A percentile compares a stretch with the other conserved stretches of the same genome.
Conservation (phyloP, 2,329 filamentous ascomycete species). For the Periconia macrospinosa region DNA sequence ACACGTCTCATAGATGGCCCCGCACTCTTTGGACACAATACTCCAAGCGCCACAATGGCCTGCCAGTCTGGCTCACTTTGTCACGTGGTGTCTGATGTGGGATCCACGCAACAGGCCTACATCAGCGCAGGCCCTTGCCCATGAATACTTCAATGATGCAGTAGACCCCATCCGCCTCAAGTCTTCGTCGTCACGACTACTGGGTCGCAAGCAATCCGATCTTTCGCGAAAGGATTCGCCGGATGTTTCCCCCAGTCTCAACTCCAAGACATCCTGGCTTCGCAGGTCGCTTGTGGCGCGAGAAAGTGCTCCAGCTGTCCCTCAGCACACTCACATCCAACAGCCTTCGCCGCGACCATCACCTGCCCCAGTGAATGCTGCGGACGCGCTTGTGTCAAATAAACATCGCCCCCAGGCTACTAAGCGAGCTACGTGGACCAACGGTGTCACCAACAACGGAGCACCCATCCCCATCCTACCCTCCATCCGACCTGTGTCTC, state of each 20-base stretch:
- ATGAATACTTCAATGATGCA: conserved; percentile 93
- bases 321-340: conserved; percentile 47
- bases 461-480: conserved; percentile 96
- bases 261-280: conserved; percentile 91
- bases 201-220: conserved; percentile 89
- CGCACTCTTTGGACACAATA: conserved; percentile 93
- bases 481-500: conserved; percentile 91
- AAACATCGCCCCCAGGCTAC: conserved; percentile 62
- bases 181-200: conserved; percentile 79
- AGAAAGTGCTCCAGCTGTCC: conserved; percentile 65
- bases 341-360: conserved; percentile 47
- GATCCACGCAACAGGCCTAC: conserved; percentile 91
- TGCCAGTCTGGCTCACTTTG: conserved; percentile 81
- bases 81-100: conserved; percentile 99
- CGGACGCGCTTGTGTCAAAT: conserved; percentile 46
- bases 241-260: conserved; percentile 61
- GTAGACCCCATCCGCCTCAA: conserved; percentile 91
- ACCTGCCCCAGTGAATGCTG: conserved; percentile 47
- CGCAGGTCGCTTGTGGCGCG: conserved; percentile 88
- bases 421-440: conserved; percentile 94
- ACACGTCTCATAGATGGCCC: conserved; percentile 72
- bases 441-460: conserved; percentile 71
- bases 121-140: conserved; percentile 88
- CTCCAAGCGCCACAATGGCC: conserved; percentile 92
- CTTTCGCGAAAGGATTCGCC: conserved; percentile 64